Percentiles rank a stretch among this genome's conserved stretches.
Evolutionary conservation across 148 eudicot species (phyloP).

Genomic region (Fagopyrum tataricum): DNA sequence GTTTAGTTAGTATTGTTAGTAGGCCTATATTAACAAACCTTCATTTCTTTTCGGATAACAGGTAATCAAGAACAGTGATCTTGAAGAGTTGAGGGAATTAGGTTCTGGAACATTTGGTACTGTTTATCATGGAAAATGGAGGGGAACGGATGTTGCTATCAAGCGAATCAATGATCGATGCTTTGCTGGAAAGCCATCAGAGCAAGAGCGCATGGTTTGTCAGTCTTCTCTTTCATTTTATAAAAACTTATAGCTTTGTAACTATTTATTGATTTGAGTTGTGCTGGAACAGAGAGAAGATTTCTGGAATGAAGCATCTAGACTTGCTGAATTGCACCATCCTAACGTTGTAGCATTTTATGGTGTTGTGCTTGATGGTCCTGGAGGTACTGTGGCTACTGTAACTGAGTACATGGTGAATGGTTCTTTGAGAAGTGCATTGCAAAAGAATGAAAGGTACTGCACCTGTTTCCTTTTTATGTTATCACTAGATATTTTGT

Average conservation of each 20-base stretch:
- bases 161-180: slow-evolving; percentile 88
- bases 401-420: slow-evolving; percentile 97
- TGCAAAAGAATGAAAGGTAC: slow-evolving; percentile 79
- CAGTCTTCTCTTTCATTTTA: neutral
- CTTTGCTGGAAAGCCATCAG: slow-evolving; percentile 87
- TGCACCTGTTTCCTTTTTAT: neutral
- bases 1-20: neutral
- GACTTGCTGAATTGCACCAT: slow-evolving; percentile 93
- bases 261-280: neutral
- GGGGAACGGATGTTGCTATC: slow-evolving; percentile 95
- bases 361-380: slow-evolving; percentile 96
- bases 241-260: slow-evolving; percentile 9
- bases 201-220: slow-evolving; percentile 82
- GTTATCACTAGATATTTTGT: neutral
- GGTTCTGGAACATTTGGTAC: slow-evolving; percentile 98
- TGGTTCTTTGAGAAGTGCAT: slow-evolving; percentile 86
- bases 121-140: slow-evolving; percentile 97
- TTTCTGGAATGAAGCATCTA: slow-evolving; percentile 97
- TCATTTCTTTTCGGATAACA: slow-evolving; percentile 18
- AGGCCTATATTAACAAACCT: neutral
- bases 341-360: slow-evolving; percentile 96
- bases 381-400: slow-evolving; percentile 90
- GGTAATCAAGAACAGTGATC: slow-evolving; percentile 84
- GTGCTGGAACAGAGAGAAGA: slow-evolving; percentile 54
- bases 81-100: slow-evolving; percentile 83